A percentile compares a stretch with the other conserved stretches of the same genome.
These are phyloP conservation scores for Cladosporium sphaerospermum DNA, from an alignment of 2,329 filamentous ascomycete genomes.

Conservation along the genomic window DNA sequence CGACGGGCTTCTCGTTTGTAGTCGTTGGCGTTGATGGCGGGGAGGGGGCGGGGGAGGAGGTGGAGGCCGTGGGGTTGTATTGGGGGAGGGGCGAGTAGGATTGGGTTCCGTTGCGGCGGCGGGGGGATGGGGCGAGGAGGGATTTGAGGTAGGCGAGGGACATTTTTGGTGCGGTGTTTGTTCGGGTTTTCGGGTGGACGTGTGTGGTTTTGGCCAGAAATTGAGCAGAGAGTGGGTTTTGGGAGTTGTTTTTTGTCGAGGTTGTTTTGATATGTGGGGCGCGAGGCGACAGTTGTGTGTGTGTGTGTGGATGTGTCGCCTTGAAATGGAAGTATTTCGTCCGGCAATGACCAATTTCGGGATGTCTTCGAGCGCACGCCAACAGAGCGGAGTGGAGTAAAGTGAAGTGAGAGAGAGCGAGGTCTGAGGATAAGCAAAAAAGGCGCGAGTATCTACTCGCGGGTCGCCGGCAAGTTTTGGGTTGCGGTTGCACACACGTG, in stretches of 20 bases:
- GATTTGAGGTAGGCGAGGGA: constrained; percentile 8
- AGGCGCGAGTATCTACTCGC: neutral
- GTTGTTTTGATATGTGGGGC: too few species aligned
- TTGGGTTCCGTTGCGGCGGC: neutral
- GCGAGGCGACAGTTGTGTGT: too few species aligned
- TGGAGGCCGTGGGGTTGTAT: neutral
- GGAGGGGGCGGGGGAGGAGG: neutral
- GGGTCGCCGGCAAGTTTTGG: neutral
- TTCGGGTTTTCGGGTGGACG: neutral
- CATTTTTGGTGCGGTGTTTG: neutral
- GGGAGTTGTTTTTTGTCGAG: too few species aligned
- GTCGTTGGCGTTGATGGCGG: neutral
- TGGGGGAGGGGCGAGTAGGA: constrained; percentile 1
- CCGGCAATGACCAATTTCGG: too few species aligned
- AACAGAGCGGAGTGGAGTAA: neutral
- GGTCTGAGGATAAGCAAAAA: neutral
- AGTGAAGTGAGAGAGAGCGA: neutral
- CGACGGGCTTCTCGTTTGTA: neutral
- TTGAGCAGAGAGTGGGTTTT: neutral
- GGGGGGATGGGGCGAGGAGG: neutral
- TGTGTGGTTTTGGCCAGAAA: neutral
- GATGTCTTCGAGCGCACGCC: too few species aligned
- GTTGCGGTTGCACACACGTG: neutral
- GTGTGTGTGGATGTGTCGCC: too few species aligned
- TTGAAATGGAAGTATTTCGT: too few species aligned